Evolutionary conservation across 2,329 filamentous ascomycete species (phyloP), one percentile per base, ranked within the genome.

Genomic region (Aspergillus tanneri): DNA sequence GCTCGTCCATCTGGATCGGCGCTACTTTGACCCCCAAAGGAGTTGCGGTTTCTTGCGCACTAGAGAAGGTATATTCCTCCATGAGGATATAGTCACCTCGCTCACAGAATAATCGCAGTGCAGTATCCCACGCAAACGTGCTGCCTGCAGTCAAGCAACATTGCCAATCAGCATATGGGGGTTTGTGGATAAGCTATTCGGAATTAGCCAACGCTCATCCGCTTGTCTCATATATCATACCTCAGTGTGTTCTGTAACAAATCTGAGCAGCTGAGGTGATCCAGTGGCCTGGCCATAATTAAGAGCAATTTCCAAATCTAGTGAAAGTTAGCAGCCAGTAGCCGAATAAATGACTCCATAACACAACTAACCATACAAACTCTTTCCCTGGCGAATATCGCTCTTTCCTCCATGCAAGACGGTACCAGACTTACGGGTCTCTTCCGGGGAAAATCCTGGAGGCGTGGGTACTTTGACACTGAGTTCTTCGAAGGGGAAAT

Each of bases 161-260:
- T 55, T 82, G 79, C 93, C 93, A 99, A 73, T 99, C 91, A 14
- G 85, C 80, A 66, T 97, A 97, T 0, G 88, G 89, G 12, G 92
- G 91, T 52, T 83, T 79, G 69, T 90, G 88, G 12, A 96, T 84
- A 47, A 97, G 83, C 73, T 76, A 50, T 2, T 18, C 22, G 11
- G 6, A 18, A 22, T 61, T 53, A 61, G 56, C 46, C 24, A 28
- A 16, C 6, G 18, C 2, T 7, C 6, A 24, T 11, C 4, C 7
- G 4, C 3, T 34, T 3, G 3, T 9, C 21, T 14, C 10, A n/a
- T 12, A 11, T 23, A 28, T 18, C 59, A 45, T 59, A 76, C 74
- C 72, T 99, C 92, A 0, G 91, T 95, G 72, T 97, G 93, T 75
- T 99, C 93, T 0, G 91, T 95, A 42, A 97, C 78, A 73, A 88